Conservation (phyloP, 2,329 filamentous ascomycete species). For the Dothiorella sarmentorum region DNA sequence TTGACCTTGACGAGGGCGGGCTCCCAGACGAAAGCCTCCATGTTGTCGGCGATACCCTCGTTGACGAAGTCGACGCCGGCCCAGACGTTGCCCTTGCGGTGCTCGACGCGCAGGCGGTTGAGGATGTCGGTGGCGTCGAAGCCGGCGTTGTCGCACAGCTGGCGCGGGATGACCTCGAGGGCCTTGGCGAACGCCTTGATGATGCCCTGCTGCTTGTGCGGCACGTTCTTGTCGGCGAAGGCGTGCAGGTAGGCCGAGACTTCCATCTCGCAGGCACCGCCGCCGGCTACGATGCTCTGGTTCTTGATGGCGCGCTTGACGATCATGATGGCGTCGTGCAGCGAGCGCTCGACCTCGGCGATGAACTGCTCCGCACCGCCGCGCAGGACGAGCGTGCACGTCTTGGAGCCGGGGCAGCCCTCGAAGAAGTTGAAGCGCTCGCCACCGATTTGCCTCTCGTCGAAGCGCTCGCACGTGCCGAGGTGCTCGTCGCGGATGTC, state of each 20-base stretch:
- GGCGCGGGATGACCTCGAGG: conserved; percentile 91
- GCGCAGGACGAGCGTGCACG: conserved; percentile 90
- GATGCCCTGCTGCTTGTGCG: conserved; percentile 93
- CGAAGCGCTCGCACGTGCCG: conserved; percentile 84
- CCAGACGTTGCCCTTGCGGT: conserved; percentile 89
- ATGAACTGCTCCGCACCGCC: conserved; percentile 99
- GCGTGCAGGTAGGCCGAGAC: conserved; percentile 88
- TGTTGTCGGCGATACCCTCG: conserved; percentile 91
- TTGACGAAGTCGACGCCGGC: conserved; percentile 92
- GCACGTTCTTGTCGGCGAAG: conserved; percentile 88
- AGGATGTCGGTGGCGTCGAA: conserved; percentile 98
- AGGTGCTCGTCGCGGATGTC: conserved; percentile 65
- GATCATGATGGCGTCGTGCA: conserved; percentile 99
- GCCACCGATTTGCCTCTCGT: conserved; percentile 94
- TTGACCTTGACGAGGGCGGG: conserved; percentile 95
- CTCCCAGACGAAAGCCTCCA: conserved; percentile 96
- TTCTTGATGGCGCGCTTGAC: conserved; percentile 98
- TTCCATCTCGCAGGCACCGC: conserved; percentile 95
- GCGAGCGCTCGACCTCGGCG: conserved; percentile 92
- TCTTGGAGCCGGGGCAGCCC: conserved; percentile 91
- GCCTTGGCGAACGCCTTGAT: conserved; percentile 98
- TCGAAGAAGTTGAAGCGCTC: conserved; percentile 99
- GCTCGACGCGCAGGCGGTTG: conserved; percentile 92
- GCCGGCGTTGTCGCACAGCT: conserved; percentile 96
- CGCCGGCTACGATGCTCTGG: conserved; percentile 89